Percentiles rank a stretch among this genome's conserved stretches.
Conservation (phyloP, 768 basidiomycete genomes). For the Krasilnikovozyma curviuscula region DNA sequence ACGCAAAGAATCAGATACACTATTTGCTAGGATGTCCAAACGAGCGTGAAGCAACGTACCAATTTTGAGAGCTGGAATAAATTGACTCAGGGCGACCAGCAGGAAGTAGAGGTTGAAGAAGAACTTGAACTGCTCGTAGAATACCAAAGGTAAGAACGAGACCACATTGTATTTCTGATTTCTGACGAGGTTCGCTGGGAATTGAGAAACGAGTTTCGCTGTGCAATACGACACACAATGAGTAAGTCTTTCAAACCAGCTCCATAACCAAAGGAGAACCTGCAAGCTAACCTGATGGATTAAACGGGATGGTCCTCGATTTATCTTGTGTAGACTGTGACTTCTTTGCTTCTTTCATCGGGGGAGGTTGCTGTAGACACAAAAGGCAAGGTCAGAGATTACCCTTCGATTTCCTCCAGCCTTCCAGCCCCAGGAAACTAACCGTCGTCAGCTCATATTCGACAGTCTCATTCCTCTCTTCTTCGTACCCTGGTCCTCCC, state of each 20-base stretch:
- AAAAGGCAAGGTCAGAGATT: too few species aligned
- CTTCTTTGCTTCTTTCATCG: too few species aligned
- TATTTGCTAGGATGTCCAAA: too few species aligned
- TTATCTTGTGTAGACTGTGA: too few species aligned
- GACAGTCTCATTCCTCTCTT: too few species aligned
- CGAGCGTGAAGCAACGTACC: conserved; percentile 34
- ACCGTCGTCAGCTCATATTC: too few species aligned
- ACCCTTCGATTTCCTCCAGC: too few species aligned
- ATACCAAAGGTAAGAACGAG: conserved; percentile 90
- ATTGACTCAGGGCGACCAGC: conserved; percentile 87
- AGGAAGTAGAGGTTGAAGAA: conserved; percentile 99
- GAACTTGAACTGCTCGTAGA: conserved; percentile 99
- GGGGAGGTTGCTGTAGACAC: too few species aligned
- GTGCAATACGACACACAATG: background rate
- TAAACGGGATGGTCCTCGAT: conserved; percentile 58
- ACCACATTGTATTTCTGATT: conserved; percentile 96
- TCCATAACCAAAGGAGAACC: background rate
- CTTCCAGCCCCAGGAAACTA: too few species aligned
- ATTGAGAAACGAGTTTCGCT: conserved; percentile 13
- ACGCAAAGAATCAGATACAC: background rate
- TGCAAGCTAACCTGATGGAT: conserved; percentile 38
- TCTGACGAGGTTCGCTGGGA: conserved; percentile 71
- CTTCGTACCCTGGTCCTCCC: too few species aligned
- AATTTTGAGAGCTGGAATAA: conserved; percentile 86
- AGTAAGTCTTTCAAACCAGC: background rate